A percentile compares a stretch with the other conserved stretches of the same genome.
These are phyloP conservation scores for Mycena metata DNA, from an alignment of 768 basidiomycete genomes.

Conservation along the genomic window DNA sequence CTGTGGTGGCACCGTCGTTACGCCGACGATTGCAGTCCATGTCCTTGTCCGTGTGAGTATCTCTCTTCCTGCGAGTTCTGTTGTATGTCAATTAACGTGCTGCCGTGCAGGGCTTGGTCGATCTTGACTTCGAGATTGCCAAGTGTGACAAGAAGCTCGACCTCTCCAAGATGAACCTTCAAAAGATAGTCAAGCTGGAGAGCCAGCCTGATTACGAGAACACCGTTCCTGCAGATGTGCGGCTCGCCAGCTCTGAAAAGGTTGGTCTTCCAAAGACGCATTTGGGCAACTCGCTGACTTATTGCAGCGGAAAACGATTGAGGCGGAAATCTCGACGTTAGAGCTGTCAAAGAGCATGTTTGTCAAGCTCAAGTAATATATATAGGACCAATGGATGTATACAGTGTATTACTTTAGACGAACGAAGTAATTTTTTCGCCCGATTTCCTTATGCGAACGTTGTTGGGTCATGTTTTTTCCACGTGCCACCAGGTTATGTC, in stretches of 20 bases:
- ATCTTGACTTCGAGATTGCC: slow-evolving; percentile 87
- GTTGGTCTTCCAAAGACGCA: slow-evolving; percentile 55
- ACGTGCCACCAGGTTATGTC: slow-evolving; percentile 1
- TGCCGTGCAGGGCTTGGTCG: slow-evolving; percentile 81
- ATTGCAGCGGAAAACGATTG: slow-evolving; percentile 76
- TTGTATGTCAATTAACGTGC: background rate
- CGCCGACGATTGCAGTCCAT: slow-evolving; percentile 79
- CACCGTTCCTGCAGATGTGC: slow-evolving; percentile 85
- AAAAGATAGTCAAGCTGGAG: slow-evolving; percentile 83
- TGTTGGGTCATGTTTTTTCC: no score
- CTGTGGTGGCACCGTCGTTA: slow-evolving; percentile 88
- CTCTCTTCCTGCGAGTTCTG: background rate
- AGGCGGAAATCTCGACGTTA: slow-evolving; percentile 84
- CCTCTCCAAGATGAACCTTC: slow-evolving; percentile 73
- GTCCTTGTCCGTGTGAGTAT: slow-evolving; percentile 84
- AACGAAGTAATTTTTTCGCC: no score
- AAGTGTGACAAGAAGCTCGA: slow-evolving; percentile 94
- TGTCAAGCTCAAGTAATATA: slow-evolving; percentile 65
- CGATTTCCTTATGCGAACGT: no score
- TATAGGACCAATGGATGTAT: slow-evolving; percentile 6
- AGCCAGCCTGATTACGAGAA: slow-evolving; percentile 82
- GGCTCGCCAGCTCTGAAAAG: slow-evolving; percentile 84
- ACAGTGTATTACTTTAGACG: slow-evolving; percentile 16
- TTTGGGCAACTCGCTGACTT: no score
- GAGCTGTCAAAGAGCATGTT: slow-evolving; percentile 84